Percentiles rank a stretch among this genome's conserved stretches.
These are phyloP conservation scores for Erodium maritimum DNA, from an alignment of 345 rosid genomes.

Conservation along the genomic window DNA sequence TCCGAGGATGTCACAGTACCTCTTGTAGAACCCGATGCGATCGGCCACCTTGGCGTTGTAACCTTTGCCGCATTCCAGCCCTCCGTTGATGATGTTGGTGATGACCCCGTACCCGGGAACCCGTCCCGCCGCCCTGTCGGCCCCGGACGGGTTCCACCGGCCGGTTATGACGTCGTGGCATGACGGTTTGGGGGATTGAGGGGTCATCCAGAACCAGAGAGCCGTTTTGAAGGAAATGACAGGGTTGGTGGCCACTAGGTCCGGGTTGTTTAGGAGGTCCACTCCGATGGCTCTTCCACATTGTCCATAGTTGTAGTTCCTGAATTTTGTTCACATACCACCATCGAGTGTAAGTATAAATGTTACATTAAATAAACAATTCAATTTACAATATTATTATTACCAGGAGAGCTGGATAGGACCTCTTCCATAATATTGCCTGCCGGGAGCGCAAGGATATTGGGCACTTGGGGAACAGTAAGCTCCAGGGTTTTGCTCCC, in stretches of 20 bases:
- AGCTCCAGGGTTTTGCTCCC: slow-evolving; percentile 32
- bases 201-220: slow-evolving; percentile 67
- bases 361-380: too few species aligned
- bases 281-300: slow-evolving; percentile 42
- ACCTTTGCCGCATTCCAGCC: slow-evolving; percentile 14
- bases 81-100: slow-evolving; percentile 35
- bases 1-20: slow-evolving; percentile 9
- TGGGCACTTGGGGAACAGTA: slow-evolving; percentile 28
- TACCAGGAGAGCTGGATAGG: slow-evolving; percentile 56
- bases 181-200: slow-evolving; percentile 44
- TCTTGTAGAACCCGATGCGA: slow-evolving; percentile 16
- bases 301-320: slow-evolving; percentile 61
- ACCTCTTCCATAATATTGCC: slow-evolving; percentile 56
- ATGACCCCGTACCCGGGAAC: slow-evolving; percentile 35
- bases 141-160: slow-evolving; percentile 26
- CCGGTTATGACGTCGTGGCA: slow-evolving; percentile 49
- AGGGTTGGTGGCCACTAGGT: slow-evolving; percentile 31
- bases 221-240: slow-evolving; percentile 56
- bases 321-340: slow-evolving; percentile 1
- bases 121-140: slow-evolving; percentile 32
- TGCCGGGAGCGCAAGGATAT: slow-evolving; percentile 49
- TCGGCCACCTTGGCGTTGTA: slow-evolving; percentile 8
- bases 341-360: too few species aligned
- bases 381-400: not conserved
- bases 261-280: slow-evolving; percentile 52